Base-by-base conservation (phyloP, 257 asterid genomes). In the Nicotiana tabacum region DNA sequence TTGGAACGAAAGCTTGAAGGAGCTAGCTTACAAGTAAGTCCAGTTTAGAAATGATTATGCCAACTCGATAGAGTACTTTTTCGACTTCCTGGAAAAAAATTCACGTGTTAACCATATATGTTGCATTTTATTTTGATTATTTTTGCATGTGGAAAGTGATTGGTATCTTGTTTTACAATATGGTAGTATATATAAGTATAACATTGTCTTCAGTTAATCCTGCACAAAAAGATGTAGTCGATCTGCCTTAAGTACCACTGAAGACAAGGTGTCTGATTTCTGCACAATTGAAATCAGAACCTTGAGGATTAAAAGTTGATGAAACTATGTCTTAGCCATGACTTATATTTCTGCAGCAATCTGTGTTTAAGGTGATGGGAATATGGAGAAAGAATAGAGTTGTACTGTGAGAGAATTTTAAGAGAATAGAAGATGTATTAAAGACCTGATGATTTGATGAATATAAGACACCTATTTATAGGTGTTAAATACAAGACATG, bases 1-100 rank as follows among this genome's bases (percentile, higher is more conserved):
- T 79, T 96, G 99, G 99, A 92, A 89, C 46, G 97, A 96, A 81
- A 90, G 86, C 92, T 82, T 96, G 89, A 93, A 90, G 89, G 97
- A 94, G 85, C 98, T 96, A 78, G 99, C 99, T 55, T 94, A 93
- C 92, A 96, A 88, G 98, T 96, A 89, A 91, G 96, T 85, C 53
- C 67, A 9, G 79, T 17, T 12, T 43, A 62, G 62, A n/a, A 39
- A 77, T 46, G 66, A 77, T 66, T 29, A 12, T 35, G 6, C 51
- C 33, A 55, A 18, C 76, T 70, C 72, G 69, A 62, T 80, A 24
- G 46, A 35, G 53, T 56, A 69, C 77, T 74, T 1, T 68, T 69
- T 55, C 46, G 9, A 65, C 24, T 56, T 53, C 17, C 18, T n/a
- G 51, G 30, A 70, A 78, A 6, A 43, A n/a, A 1, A 3, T 68